phyloP scores from a whole-genome alignment of 768 basidiomycete genomes.

The Stropharia rugosoannulata region DNA sequence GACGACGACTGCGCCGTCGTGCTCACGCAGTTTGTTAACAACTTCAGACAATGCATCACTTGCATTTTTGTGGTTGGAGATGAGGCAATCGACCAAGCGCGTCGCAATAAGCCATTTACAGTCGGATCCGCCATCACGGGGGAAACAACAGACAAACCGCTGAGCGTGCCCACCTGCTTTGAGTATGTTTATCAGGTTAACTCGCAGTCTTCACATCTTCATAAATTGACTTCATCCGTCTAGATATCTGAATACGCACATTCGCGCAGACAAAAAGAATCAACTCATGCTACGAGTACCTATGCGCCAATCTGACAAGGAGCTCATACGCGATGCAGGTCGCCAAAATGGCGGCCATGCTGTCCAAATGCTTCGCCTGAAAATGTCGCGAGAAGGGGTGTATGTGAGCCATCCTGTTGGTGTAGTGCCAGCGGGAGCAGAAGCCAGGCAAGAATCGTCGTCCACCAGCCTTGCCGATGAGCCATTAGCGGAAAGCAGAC shows the following conservation, averaged over 20 bases:
- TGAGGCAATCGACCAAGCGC: constrained; percentile 13
- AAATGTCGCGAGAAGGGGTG: constrained; percentile 15
- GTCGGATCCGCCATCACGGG: constrained; percentile 15
- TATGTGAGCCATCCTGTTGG: constrained; percentile 14
- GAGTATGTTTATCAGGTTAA: constrained; percentile 7
- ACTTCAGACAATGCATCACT: constrained; percentile 15
- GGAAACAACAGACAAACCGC: constrained; percentile 9
- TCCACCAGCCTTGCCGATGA: background rate
- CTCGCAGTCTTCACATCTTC: background rate
- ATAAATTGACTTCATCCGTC: background rate
- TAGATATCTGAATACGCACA: constrained; percentile 20
- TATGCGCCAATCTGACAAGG: constrained; percentile 17
- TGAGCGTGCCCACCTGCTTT: constrained; percentile 14
- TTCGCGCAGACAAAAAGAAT: constrained; percentile 16
- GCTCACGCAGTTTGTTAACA: constrained; percentile 15
- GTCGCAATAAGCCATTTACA: constrained; percentile 10
- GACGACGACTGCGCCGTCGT: constrained; percentile 11
- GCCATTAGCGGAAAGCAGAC: constrained; percentile 1
- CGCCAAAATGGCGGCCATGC: constrained; percentile 8
- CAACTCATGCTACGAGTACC: constrained; percentile 10
- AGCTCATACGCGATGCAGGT: constrained; percentile 16
- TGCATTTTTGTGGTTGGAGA: constrained; percentile 11
- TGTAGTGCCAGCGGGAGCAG: constrained; percentile 1
- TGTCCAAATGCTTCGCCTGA: constrained; percentile 11
- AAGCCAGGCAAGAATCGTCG: background rate